Conservation (phyloP, 495 filamentous ascomycete species). For the Penicillium daleae region DNA sequence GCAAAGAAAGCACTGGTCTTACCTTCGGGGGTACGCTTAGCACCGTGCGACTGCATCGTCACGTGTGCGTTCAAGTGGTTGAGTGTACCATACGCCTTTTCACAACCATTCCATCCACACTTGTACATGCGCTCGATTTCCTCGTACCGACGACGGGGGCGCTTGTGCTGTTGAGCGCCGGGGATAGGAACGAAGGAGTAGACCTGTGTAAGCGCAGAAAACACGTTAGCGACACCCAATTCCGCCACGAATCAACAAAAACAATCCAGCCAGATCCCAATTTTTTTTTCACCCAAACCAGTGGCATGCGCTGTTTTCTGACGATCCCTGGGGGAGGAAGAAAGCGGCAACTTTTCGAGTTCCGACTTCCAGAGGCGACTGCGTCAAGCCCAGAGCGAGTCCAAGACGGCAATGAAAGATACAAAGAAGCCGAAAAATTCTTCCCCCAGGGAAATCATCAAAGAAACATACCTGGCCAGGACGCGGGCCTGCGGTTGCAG, state of each 20-base stretch:
- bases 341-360: conserved; percentile 8
- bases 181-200: conserved; percentile 99
- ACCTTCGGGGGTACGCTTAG: conserved; percentile 97
- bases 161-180: conserved; percentile 95
- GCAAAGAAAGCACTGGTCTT: conserved; percentile 40
- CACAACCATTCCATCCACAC: conserved; percentile 97
- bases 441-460: conserved; percentile 39
- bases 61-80: conserved; percentile 98
- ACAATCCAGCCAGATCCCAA: conserved; percentile 13
- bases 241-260: not conserved
- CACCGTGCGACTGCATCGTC: conserved; percentile 94
- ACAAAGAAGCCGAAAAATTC: conserved; percentile 25
- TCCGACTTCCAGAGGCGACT: conserved; percentile 11
- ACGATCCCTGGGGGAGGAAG: conserved; percentile 31
- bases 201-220: conserved; percentile 61
- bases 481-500: conserved; percentile 63
- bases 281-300: not conserved
- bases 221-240: conserved; percentile 13
- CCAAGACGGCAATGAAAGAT: conserved; percentile 37
- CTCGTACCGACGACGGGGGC: conserved; percentile 91
- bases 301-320: conserved; percentile 37
- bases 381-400: conserved; percentile 26
- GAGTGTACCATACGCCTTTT: conserved; percentile 95
- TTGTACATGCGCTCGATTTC: conserved; percentile 99
- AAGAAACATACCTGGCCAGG: conserved; percentile 72